Evolutionary conservation across 2,329 filamentous ascomycete genomes (phyloP), one percentile per base, ranked within the genome.

Genomic region (Ophioceras dolichostomum): DNA sequence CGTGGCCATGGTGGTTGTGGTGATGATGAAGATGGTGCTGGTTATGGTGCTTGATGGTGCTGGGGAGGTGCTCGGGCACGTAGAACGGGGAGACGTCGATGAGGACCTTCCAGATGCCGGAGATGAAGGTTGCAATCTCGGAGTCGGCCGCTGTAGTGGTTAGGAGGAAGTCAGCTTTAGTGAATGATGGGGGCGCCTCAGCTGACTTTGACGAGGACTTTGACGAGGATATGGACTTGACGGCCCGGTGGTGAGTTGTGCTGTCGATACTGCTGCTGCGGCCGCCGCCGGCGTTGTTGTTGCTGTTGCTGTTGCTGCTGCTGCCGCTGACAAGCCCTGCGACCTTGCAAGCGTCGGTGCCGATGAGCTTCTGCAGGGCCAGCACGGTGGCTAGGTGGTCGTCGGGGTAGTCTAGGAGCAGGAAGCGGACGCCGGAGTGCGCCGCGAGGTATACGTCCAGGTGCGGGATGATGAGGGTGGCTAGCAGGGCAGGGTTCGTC

Each of bases 321-420:
- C 22, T 27, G 9, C 65, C 51, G 41, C 69, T 59, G 9, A 78
- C 51, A 26, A 79, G 66, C 10, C 72, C 71, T 3, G 70, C 72
- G 5, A 79, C 62, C 49, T 73, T 76, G 54, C 79, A 60, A 17
- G 73, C 48, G 24, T 73, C 65, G 2, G 60, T 56, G 3, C 76
- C 75, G 5, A 76, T 59, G 5, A 79, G 59, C 36, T 63, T 64
- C 43, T 76, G 74, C 5, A 80, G 53, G 1, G 73, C 71, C 4
- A 77, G 49, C 2, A 78, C 59, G 3, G 73, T 74, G 2, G 65
- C 47, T 2, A 79, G 59, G 42, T 79, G 68, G 34, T 70, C 66
- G 0, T 67, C 55, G 0, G 73, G 65, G 43, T 74, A 79, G 39
- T 78, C 70, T 8, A 80, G 58, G 5, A 80, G 52, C 1, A 80